Percentiles rank a stretch among this genome's conserved stretches.
These are phyloP conservation scores for Geranium brycei DNA, from an alignment of 345 rosid species.

Conservation along the genomic window DNA sequence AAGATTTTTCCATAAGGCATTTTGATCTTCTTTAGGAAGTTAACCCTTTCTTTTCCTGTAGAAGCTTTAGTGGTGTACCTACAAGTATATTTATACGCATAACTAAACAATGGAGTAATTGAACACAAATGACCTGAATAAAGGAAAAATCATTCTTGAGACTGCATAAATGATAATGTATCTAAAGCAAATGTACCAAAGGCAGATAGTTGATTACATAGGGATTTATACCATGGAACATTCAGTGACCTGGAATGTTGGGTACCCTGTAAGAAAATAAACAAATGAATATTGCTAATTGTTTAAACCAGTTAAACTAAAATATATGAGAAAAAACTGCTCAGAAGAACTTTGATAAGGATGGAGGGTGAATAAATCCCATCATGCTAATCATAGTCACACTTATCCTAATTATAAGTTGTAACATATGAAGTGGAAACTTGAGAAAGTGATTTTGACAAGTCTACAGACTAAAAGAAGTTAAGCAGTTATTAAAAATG, in stretches of 20 bases:
- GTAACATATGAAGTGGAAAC: background rate
- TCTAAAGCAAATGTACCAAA: slow-evolving; percentile 11
- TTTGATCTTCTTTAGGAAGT: slow-evolving; percentile 27
- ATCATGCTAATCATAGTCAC: background rate
- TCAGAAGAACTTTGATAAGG: background rate
- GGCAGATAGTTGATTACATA: slow-evolving; percentile 7
- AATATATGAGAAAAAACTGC: slow-evolving; percentile 7
- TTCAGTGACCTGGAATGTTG: slow-evolving; percentile 22
- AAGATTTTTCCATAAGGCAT: slow-evolving; percentile 32
- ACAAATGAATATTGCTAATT: slow-evolving; percentile 12
- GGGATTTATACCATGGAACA: slow-evolving; percentile 47
- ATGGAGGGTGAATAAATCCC: no score
- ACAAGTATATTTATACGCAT: slow-evolving; percentile 14
- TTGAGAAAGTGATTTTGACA: background rate
- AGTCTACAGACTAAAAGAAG: background rate
- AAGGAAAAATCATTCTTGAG: background rate
- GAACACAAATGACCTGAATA: slow-evolving; percentile 1
- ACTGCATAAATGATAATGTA: background rate
- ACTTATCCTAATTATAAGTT: background rate
- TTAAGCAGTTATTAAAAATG: background rate
- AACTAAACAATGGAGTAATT: slow-evolving; percentile 11
- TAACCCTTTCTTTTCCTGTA: slow-evolving; percentile 16
- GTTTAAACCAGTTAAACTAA: slow-evolving; percentile 9
- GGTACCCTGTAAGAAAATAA: slow-evolving; percentile 44
- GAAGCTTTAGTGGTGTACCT: slow-evolving; percentile 49